Percentiles rank a stretch among this genome's conserved stretches.
Conservation (phyloP, 202 grass and related monocot genomes). For the Zoysia matrella region DNA sequence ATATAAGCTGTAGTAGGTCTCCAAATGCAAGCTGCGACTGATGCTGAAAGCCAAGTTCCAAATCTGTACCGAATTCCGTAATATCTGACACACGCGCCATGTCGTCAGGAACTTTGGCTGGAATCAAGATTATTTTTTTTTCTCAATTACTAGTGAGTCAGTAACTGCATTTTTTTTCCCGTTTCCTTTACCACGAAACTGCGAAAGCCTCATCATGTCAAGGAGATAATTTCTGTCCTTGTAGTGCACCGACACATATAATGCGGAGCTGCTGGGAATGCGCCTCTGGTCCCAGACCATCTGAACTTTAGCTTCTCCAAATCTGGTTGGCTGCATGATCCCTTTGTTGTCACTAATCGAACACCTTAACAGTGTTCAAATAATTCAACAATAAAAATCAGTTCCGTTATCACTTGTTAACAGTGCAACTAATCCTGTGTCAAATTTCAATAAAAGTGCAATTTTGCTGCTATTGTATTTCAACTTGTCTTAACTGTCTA, state of each 20-base stretch:
- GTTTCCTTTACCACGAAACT: too few species aligned
- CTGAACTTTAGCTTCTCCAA: slow-evolving; percentile 1
- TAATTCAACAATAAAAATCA: not conserved
- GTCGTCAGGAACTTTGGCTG: not conserved
- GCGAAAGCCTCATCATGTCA: slow-evolving; percentile 4
- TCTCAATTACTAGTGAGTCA: not conserved
- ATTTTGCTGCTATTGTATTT: not conserved
- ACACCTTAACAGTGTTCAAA: too few species aligned
- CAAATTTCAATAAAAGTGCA: too few species aligned
- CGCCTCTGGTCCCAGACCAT: slow-evolving; percentile 16
- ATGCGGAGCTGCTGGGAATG: not conserved
- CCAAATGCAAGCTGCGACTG: not conserved
- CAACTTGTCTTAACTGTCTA: not conserved
- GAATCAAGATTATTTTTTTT: too few species aligned
- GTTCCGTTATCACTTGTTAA: not conserved
- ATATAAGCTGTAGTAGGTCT: not conserved
- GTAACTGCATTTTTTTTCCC: not conserved
- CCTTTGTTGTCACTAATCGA: not conserved
- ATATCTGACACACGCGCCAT: not conserved
- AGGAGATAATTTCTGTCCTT: not conserved
- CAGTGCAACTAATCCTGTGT: not conserved
- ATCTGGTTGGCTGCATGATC: slow-evolving; percentile 2
- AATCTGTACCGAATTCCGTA: not conserved
- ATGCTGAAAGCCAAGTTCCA: not conserved
- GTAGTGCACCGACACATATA: not conserved